Percentiles rank a stretch among this genome's conserved stretches.
These are phyloP conservation scores for Trichoderma guizhouense DNA, from an alignment of 2,329 filamentous ascomycete genomes.

Conservation along the genomic window DNA sequence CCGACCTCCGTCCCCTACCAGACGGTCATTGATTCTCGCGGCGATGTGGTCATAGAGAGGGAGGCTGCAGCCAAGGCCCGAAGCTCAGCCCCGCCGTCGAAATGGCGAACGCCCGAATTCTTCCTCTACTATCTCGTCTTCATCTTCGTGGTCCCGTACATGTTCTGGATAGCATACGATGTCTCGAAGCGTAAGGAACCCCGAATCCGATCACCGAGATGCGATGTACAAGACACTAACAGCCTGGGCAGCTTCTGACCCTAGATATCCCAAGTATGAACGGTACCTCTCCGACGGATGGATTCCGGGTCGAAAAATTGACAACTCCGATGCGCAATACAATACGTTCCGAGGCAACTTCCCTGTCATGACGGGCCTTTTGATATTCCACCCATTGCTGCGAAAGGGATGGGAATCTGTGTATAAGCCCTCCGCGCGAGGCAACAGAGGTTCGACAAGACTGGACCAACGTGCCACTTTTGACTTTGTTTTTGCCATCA, in stretches of 20 bases:
- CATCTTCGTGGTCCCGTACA: slow-evolving; percentile 65
- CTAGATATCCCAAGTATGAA: slow-evolving; percentile 73
- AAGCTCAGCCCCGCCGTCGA: slow-evolving; percentile 55
- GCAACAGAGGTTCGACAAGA: slow-evolving; percentile 51
- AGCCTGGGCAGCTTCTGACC: slow-evolving; percentile 63
- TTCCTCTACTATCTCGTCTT: slow-evolving; percentile 74
- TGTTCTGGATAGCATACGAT: slow-evolving; percentile 87
- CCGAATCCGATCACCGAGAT: neutral
- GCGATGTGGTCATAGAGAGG: slow-evolving; percentile 38
- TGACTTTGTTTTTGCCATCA: slow-evolving; percentile 74
- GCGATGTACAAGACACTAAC: slow-evolving; percentile 15
- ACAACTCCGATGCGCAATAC: slow-evolving; percentile 89
- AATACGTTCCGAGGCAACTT: slow-evolving; percentile 79
- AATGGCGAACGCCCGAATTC: slow-evolving; percentile 87
- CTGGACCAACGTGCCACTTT: slow-evolving; percentile 72
- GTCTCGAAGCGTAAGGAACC: slow-evolving; percentile 69
- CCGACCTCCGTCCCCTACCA: slow-evolving; percentile 67
- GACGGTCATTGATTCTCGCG: slow-evolving; percentile 50
- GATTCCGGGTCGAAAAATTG: slow-evolving; percentile 89
- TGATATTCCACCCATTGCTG: slow-evolving; percentile 75
- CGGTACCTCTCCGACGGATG: slow-evolving; percentile 74
- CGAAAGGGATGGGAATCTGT: slow-evolving; percentile 67
- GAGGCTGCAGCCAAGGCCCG: slow-evolving; percentile 37
- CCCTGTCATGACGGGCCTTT: slow-evolving; percentile 70
- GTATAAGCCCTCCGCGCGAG: slow-evolving; percentile 34